Conservation (phyloP, 2,329 filamentous ascomycete genomes). For the Alternaria sp. region DNA sequence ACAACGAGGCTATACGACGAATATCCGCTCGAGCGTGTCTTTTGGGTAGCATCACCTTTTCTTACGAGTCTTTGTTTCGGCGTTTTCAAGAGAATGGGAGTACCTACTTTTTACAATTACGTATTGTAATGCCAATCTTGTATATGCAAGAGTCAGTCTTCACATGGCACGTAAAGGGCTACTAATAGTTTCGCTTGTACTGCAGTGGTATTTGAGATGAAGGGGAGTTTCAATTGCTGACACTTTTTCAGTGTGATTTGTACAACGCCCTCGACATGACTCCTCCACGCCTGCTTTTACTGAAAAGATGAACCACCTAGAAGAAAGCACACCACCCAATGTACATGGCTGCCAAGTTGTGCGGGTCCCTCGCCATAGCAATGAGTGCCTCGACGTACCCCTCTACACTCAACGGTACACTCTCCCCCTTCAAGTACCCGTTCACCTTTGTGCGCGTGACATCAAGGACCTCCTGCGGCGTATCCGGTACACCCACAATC, state of each 20-base stretch:
- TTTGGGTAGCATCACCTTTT: constrained; percentile 15
- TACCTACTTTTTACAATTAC: constrained; percentile 14
- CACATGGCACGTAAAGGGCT: neutral
- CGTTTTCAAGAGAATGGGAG: constrained; percentile 17
- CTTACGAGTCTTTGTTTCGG: constrained; percentile 7
- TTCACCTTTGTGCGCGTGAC: constrained; percentile 86
- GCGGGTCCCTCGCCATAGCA: constrained; percentile 80
- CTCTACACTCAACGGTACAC: constrained; percentile 91
- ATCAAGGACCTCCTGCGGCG: constrained; percentile 83
- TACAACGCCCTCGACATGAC: neutral
- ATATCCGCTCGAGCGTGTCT: constrained; percentile 9
- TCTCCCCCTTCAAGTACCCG: constrained; percentile 84
- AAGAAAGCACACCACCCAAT: constrained; percentile 89
- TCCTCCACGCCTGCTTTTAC: neutral
- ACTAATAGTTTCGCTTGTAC: neutral
- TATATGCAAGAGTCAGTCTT: constrained; percentile 9
- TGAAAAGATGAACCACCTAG: constrained; percentile 43
- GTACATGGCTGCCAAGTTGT: constrained; percentile 90
- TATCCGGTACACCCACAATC: constrained; percentile 67
- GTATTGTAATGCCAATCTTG: constrained; percentile 20
- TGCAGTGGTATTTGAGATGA: neutral
- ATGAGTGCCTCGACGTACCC: constrained; percentile 98
- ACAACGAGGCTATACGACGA: constrained; percentile 11
- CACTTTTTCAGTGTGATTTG: neutral
- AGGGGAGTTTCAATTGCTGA: neutral